Percentiles rank a stretch among this genome's conserved stretches.
phyloP scores from a whole-genome alignment of 805 yeast genomes.

The Starmerella stigmatis region DNA sequence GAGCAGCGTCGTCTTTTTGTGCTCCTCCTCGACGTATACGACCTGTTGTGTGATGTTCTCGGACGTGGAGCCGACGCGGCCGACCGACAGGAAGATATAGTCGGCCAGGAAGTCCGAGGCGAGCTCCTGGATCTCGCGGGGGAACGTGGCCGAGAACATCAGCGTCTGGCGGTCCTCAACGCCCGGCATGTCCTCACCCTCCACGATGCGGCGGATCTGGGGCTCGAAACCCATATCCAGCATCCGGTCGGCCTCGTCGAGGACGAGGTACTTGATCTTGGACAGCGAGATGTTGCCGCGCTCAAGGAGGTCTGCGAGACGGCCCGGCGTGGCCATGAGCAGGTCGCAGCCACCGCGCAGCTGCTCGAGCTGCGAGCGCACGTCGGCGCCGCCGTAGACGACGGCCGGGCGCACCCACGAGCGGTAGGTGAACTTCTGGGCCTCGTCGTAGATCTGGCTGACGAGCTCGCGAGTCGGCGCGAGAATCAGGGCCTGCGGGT shows the following conservation, averaged over 20 bases:
- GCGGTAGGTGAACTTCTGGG: slow-evolving; percentile 90
- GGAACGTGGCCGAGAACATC: slow-evolving; percentile 99
- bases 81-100: slow-evolving; percentile 91
- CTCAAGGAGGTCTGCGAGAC: slow-evolving; percentile 89
- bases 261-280: slow-evolving; percentile 84
- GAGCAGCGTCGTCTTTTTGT: slow-evolving; percentile 80
- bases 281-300: slow-evolving; percentile 85
- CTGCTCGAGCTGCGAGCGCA: slow-evolving; percentile 74
- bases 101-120: slow-evolving; percentile 96
- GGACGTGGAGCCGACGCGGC: slow-evolving; percentile 98
- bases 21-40: slow-evolving; percentile 82
- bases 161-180: slow-evolving; percentile 87
- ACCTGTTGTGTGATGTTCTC: slow-evolving; percentile 95
- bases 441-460: slow-evolving; percentile 91
- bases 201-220: slow-evolving; percentile 95
- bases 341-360: slow-evolving; percentile 90
- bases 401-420: slow-evolving; percentile 97
- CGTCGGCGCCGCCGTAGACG: slow-evolving; percentile 97
- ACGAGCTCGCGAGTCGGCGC: slow-evolving; percentile 99
- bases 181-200: slow-evolving; percentile 95
- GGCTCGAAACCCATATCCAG: slow-evolving; percentile 99
- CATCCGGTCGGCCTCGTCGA: slow-evolving; percentile 99
- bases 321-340: slow-evolving; percentile 98
- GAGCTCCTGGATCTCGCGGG: slow-evolving; percentile 89
- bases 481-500: slow-evolving; percentile 87